Percentiles rank a stretch among this genome's conserved stretches.
Evolutionary conservation across 169 alveolate species (phyloP).

Genomic region (Plasmodium sp.): DNA sequence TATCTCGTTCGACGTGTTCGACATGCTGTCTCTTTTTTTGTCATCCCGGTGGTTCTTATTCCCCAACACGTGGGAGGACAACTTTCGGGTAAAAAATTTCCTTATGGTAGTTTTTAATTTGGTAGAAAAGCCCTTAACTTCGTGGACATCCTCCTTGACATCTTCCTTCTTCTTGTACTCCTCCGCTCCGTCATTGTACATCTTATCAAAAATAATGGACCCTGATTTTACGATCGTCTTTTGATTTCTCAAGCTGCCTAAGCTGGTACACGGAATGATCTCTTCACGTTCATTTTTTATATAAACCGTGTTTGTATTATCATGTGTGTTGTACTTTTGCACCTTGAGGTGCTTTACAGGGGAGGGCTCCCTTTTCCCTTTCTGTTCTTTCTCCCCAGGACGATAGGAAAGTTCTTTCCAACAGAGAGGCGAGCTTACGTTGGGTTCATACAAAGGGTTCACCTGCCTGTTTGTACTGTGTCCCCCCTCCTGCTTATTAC

Average conservation of each 20-base stretch:
- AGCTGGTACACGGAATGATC: not conserved
- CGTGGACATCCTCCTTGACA: not conserved
- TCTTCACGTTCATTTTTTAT: slow-evolving; percentile 16
- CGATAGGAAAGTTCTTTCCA: not conserved
- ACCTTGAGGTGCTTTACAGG: not conserved
- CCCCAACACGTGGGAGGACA: not conserved
- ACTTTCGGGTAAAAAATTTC: slow-evolving; percentile 45
- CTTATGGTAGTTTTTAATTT: slow-evolving; percentile 58
- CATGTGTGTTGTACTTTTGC: not conserved
- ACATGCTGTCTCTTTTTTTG: not conserved
- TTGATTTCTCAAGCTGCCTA: not conserved
- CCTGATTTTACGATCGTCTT: not conserved
- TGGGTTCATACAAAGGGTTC: not conserved
- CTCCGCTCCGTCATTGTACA: not conserved
- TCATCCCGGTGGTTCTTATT: not conserved
- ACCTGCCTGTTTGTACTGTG: not conserved
- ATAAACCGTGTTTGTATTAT: not conserved
- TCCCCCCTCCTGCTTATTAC: not conserved
- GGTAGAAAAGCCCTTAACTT: slow-evolving; percentile 26
- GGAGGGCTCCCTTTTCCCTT: not conserved
- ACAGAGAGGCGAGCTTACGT: not conserved
- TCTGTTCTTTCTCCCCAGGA: not conserved
- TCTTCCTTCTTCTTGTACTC: slow-evolving; percentile 24
- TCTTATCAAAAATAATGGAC: not conserved
- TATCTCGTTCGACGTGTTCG: not conserved